These are phyloP conservation scores for Calonectria ilicicola DNA, from an alignment of 2,329 filamentous ascomycete species.

Conservation along the genomic window DNA sequence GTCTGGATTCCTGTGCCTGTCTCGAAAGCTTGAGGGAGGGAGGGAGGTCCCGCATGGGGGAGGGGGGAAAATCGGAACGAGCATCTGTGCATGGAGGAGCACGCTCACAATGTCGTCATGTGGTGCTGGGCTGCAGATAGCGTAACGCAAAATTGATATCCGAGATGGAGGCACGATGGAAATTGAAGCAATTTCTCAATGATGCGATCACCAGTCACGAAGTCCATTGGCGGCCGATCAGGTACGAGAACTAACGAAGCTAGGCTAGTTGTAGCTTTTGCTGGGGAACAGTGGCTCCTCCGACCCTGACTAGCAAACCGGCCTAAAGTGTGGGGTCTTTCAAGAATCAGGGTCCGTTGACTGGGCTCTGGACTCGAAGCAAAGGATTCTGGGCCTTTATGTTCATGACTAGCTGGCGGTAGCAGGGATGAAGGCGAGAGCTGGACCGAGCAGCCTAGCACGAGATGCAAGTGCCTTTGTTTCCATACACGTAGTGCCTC, in stretches of 20 bases:
- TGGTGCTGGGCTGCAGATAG: not conserved
- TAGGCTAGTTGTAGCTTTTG: not conserved
- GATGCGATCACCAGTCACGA: constrained; percentile 1
- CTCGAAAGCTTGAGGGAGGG: not conserved
- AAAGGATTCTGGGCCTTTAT: not conserved
- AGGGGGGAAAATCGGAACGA: not conserved
- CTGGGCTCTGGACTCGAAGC: not conserved
- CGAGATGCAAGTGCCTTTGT: constrained; percentile 10
- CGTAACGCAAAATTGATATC: constrained; percentile 2
- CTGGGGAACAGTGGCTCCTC: not conserved
- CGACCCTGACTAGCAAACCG: not conserved
- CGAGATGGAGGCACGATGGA: constrained; percentile 12
- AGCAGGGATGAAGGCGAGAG: not conserved
- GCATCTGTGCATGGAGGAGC: not conserved
- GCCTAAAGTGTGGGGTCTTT: constrained; percentile 4
- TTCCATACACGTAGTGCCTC: constrained; percentile 1
- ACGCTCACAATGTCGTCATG: constrained; percentile 5
- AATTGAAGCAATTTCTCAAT: constrained; percentile 26
- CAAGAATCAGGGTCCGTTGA: constrained; percentile 1
- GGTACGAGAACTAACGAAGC: not conserved
- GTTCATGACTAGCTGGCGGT: constrained; percentile 13
- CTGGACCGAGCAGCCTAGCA: constrained; percentile 10
- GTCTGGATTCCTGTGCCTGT: constrained; percentile 1
- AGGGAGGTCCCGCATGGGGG: not conserved
- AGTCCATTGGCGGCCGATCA: constrained; percentile 8